Evolutionary conservation across 495 filamentous ascomycete species (phyloP).

Genomic region (Penicillium manginii): DNA sequence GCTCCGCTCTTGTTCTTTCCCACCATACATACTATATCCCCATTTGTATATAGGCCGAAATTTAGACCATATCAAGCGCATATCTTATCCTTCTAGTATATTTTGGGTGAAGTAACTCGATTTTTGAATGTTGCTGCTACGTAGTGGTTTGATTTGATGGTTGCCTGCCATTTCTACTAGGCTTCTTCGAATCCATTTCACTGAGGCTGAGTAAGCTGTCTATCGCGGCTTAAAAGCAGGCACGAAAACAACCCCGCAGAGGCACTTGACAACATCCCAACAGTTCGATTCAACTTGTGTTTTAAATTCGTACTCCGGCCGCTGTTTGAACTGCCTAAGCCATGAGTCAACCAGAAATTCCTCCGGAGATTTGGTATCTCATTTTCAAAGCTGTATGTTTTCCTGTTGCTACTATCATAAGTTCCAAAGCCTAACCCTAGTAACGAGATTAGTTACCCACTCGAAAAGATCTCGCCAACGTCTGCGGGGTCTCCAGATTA

Average conservation of each 20-base stretch:
- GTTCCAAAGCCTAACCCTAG: neutral
- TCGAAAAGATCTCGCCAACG: slow-evolving; percentile 5
- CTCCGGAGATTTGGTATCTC: slow-evolving; percentile 12
- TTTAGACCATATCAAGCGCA: slow-evolving; percentile 1
- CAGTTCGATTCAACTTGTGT: neutral
- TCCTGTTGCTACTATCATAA: neutral
- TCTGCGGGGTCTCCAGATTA: slow-evolving; percentile 7
- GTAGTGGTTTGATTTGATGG: neutral
- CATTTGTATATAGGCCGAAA: slow-evolving; percentile 3
- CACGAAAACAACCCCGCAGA: neutral
- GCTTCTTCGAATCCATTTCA: neutral
- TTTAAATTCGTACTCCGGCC: neutral
- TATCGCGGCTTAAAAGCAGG: neutral
- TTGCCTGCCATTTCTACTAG: no score
- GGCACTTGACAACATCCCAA: neutral
- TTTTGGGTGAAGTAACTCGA: neutral
- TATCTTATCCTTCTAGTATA: neutral
- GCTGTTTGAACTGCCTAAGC: no score
- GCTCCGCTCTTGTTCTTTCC: neutral
- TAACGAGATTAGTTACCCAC: neutral
- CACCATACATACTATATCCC: slow-evolving; percentile 6
- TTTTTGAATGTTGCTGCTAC: neutral
- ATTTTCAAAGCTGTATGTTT: slow-evolving; percentile 6
- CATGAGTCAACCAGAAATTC: neutral
- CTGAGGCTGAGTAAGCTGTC: neutral